Base-by-base conservation (phyloP, 148 eudicot species). In the Heliamphora exappendiculata region DNA sequence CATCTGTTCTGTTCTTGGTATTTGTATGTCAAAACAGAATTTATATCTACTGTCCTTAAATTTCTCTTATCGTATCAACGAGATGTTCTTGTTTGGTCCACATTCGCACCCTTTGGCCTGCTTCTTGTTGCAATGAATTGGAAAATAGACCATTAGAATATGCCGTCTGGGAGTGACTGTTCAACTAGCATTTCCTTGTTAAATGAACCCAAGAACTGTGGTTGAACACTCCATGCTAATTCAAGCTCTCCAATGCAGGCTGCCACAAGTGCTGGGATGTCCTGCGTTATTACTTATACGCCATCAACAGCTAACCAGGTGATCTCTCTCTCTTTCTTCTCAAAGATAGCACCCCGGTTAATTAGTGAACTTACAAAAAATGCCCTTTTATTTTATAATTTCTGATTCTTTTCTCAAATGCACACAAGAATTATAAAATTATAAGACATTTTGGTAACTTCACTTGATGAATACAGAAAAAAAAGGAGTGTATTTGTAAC, bases 271-370 rank as follows among this genome's bases (percentile, higher is more conserved):
- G 99, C 97, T 53, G 97, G 99, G 74, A 91, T 95, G 96, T 73
- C 96, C 19, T 95, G 99, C 82, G 83, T 95, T 69, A 76, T 95
- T 66, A 88, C 93, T 12, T 88, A 92, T 76, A 95, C 99, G 33
- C 68, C 97, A 20, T 95, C 99, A 70, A 95, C 99, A 24, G 82
- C 96, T 65, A 79, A 85, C 72, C 99, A 95, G 94, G 98, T 94
- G 36, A 44, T 44, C 10, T 16, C 49, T n/a, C 28, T 57, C 62
- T 24, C 11, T n/a, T 5, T 22, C 19, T 24, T n/a, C n/a, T n/a
- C n/a, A n/a, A n/a, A n/a, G n/a, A n/a, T n/a, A n/a, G n/a, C n/a
- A n/a, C n/a, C n/a, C n/a, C n/a, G n/a, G n/a, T n/a, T n/a, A n/a
- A n/a, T n/a, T n/a, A n/a, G n/a, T n/a, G n/a, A n/a, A n/a, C n/a